These are phyloP conservation scores for Aspergillus pseudoviridinutans DNA, from an alignment of 2,329 filamentous ascomycete species.

Conservation along the genomic window DNA sequence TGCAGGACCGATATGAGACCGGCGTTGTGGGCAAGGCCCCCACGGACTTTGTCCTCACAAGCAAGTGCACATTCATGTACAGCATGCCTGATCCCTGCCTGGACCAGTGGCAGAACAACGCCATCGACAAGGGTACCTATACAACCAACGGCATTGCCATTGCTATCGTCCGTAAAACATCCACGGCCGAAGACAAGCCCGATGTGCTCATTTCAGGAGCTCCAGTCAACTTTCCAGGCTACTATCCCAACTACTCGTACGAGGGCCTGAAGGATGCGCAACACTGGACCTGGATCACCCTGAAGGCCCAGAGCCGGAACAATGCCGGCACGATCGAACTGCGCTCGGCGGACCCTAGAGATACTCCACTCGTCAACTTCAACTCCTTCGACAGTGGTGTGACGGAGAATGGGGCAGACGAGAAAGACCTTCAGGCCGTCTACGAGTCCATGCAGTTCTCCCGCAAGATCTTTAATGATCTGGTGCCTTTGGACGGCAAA, in stretches of 20 bases:
- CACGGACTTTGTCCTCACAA: constrained; percentile 29
- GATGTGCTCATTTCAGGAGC: constrained; percentile 56
- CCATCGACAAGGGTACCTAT: constrained; percentile 40
- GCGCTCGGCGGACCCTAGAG: constrained; percentile 57
- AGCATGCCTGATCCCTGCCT: constrained; percentile 39
- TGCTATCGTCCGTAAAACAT: constrained; percentile 38
- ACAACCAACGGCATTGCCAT: constrained; percentile 53
- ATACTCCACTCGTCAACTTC: constrained; percentile 60
- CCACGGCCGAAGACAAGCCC: constrained; percentile 42
- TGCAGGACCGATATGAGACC: constrained; percentile 60
- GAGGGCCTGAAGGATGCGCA: constrained; percentile 34
- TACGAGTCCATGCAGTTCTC: constrained; percentile 54
- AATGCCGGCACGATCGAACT: constrained; percentile 59
- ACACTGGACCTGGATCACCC: constrained; percentile 46
- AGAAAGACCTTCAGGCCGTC: constrained; percentile 52
- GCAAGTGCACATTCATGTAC: constrained; percentile 27
- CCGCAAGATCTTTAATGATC: constrained; percentile 43
- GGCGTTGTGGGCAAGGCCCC: constrained; percentile 45
- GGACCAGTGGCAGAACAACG: constrained; percentile 40
- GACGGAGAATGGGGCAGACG: constrained; percentile 35
- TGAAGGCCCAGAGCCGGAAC: constrained; percentile 62
- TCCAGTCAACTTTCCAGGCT: constrained; percentile 53
- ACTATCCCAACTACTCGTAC: constrained; percentile 43
- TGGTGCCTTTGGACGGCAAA: constrained; percentile 40
- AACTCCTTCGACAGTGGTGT: constrained; percentile 49